Evolutionary conservation across 805 yeast genomes (phyloP), one percentile per base, ranked within the genome.

Genomic region (Kodamaea sagamina): DNA sequence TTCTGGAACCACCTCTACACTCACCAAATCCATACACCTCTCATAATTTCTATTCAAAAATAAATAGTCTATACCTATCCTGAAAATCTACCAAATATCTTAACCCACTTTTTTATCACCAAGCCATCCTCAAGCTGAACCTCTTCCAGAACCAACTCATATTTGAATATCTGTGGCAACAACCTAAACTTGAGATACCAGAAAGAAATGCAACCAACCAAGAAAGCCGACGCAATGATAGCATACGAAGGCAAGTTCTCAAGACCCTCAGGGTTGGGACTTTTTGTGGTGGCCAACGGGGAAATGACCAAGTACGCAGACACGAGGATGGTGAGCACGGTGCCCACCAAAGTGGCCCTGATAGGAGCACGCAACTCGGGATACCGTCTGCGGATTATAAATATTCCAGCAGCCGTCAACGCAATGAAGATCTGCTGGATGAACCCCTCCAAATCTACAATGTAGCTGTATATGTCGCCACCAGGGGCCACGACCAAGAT

Each of bases 151-250:
- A 64, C 61, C 19, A 84, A 55, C 4, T 59, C 59, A 51, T 84
- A 84, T 0, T 65, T 62, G 5, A 74, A 69, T 0, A 69, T 7
- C 47, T 61, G 50, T 1, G 89, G 87, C 16, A 75, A 52, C 0
- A 75, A 13, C 12, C 55, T 60, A 53, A 83, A 85, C 63, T 65
- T 73, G 10, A 74, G 31, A 1, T 61, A 57, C 90, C 90, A 85
- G 53, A 75, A 82, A 0, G 62, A 4, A n/a, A 70, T 61, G 52
- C 84, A 80, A 0, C 59, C 15, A 1, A 57, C 32, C 3, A 84
- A 51, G 17, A 77, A 58, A 0, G 70, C 32, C 7, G 78, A 39
- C 0, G 81, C 74, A 2, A 75, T 59, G 12, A 75, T 49, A 0
- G 82, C 75, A 58, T 76, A 78, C 13, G 78, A 68, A 4, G 79